A percentile compares a stretch with the other conserved stretches of the same genome.
Conservation (phyloP, 176 grass and related monocot genomes). For the Eleusine coracana region DNA sequence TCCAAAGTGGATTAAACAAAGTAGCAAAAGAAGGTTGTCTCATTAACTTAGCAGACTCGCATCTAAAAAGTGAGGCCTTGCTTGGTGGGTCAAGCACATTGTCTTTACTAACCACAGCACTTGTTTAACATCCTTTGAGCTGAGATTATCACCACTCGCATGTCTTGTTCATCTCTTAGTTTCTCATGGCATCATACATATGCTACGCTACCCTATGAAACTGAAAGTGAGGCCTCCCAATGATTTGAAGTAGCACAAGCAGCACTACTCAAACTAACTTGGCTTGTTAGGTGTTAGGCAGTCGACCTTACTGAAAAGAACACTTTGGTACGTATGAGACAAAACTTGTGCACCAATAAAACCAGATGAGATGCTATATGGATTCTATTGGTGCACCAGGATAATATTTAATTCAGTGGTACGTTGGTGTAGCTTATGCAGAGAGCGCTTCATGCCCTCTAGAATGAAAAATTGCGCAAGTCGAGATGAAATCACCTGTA, state of each 20-base stretch:
- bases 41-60: conserved; percentile 14
- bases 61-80: conserved; percentile 11
- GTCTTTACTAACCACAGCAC: not conserved
- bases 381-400: not conserved
- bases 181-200: conserved; percentile 23
- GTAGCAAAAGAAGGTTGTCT: conserved; percentile 16
- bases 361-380: conserved; percentile 11
- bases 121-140: not conserved
- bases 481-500: not conserved
- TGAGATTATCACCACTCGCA: not conserved
- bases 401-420: not conserved
- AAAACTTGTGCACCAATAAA: conserved; percentile 3
- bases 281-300: conserved; percentile 28
- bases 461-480: not conserved
- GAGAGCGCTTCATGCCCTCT: not conserved
- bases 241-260: conserved; percentile 27
- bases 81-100: not conserved
- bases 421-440: too few species aligned
- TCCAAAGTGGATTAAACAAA: conserved; percentile 35
- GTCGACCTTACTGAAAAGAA: conserved; percentile 24
- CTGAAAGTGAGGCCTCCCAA: conserved; percentile 33
- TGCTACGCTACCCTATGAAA: conserved; percentile 20
- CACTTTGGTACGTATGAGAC: not conserved
- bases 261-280: conserved; percentile 11
- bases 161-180: not conserved